phyloP scores from a whole-genome alignment of 2,329 filamentous ascomycete genomes.

The Ophiostoma montium region DNA sequence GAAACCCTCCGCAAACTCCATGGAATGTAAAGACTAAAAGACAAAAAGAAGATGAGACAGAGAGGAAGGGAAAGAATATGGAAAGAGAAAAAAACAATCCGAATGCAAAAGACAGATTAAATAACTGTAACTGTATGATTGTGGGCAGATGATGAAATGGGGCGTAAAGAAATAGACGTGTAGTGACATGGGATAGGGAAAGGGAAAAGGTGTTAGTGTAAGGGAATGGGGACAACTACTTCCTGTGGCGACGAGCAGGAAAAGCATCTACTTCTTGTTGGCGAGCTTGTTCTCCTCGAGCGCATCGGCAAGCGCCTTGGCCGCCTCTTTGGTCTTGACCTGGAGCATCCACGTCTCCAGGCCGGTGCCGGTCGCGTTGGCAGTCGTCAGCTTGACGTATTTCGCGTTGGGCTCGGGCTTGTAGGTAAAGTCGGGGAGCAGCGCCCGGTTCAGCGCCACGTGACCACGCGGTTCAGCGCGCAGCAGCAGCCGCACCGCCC shows the following conservation, averaged over 20 bases:
- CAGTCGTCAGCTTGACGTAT: slow-evolving; percentile 43
- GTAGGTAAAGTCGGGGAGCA: slow-evolving; percentile 50
- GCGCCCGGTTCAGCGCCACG: slow-evolving; percentile 54
- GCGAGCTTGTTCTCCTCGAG: slow-evolving; percentile 41
- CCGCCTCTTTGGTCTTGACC: slow-evolving; percentile 49
- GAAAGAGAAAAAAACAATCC: neutral
- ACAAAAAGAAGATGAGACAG: neutral
- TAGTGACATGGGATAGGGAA: no score
- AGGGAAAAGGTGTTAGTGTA: no score
- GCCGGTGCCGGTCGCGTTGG: slow-evolving; percentile 41
- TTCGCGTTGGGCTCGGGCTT: slow-evolving; percentile 39
- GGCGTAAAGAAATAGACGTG: no score
- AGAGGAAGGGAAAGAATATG: neutral
- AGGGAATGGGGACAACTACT: no score
- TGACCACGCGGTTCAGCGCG: slow-evolving; percentile 64
- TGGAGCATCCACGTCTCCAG: slow-evolving; percentile 59
- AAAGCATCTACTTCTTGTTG: slow-evolving; percentile 43
- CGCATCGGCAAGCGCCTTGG: slow-evolving; percentile 35
- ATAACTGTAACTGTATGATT: neutral
- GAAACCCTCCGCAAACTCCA: neutral
- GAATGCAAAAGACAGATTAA: neutral
- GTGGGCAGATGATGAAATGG: neutral
- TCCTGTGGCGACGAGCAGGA: no score
- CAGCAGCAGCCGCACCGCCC: slow-evolving; percentile 52
- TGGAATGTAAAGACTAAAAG: neutral